phyloP scores from a whole-genome alignment of 2,329 filamentous ascomycete species.

The Macrophomina pseudophaseolina region DNA sequence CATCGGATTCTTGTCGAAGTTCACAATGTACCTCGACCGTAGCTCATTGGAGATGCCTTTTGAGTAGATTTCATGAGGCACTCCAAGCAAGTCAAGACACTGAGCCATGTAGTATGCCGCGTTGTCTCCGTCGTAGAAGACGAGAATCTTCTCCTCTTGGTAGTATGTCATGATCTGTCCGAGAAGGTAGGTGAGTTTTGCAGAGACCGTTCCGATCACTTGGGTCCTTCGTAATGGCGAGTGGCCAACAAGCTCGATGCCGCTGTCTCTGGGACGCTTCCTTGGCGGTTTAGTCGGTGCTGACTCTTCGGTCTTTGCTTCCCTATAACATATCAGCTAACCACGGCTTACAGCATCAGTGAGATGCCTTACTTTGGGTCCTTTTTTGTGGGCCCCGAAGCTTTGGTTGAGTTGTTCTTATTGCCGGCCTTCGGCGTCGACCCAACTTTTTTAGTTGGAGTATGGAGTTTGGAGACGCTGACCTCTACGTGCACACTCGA shows the following conservation, averaged over 20 bases:
- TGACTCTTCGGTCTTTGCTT: background rate
- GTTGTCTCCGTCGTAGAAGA: conserved; percentile 92
- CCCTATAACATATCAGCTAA: background rate
- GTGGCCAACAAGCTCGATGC: conserved; percentile 41
- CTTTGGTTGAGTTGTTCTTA: background rate
- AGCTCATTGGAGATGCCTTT: conserved; percentile 64
- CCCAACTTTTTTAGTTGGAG: background rate
- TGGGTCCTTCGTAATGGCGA: conserved; percentile 64
- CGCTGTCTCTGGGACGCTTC: conserved; percentile 34
- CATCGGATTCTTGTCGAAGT: conserved; percentile 72
- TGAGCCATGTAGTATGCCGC: conserved; percentile 85
- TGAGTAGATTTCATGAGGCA: conserved; percentile 70
- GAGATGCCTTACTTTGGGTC: background rate
- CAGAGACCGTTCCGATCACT: conserved; percentile 80
- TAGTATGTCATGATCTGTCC: conserved; percentile 73
- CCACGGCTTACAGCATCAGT: too few species aligned
- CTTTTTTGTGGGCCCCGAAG: background rate
- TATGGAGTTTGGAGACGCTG: conserved; percentile 12
- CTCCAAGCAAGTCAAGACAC: conserved; percentile 73
- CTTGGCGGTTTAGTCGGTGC: background rate
- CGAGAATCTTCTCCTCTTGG: conserved; percentile 78
- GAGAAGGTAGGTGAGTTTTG: conserved; percentile 85
- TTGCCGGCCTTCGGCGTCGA: background rate
- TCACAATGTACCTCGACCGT: conserved; percentile 75
- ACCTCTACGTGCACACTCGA: conserved; percentile 39